These are phyloP conservation scores for Cercospora citrullina DNA, from an alignment of 2,329 filamentous ascomycete species.

Conservation along the genomic window DNA sequence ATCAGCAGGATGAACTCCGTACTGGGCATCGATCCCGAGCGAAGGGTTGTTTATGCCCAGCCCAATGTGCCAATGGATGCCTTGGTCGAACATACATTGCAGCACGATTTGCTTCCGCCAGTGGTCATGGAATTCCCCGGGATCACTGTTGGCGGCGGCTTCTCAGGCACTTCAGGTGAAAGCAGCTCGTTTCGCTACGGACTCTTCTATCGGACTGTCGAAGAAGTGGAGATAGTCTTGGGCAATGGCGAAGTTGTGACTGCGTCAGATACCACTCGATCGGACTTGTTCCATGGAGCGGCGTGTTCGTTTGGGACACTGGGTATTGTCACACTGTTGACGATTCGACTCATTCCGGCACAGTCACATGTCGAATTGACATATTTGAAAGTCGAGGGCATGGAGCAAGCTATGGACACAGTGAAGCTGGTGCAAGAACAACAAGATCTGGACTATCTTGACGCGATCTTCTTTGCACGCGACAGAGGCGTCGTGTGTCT, in stretches of 20 bases:
- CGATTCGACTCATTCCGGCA: conserved; percentile 48
- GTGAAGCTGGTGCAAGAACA: conserved; percentile 22
- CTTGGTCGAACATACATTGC: conserved; percentile 58
- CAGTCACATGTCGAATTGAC: conserved; percentile 51
- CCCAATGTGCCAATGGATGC: conserved; percentile 69
- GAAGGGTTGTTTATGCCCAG: conserved; percentile 56
- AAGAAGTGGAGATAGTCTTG: conserved; percentile 63
- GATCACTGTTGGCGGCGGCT: conserved; percentile 67
- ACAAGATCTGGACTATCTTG: conserved; percentile 51
- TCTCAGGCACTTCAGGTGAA: conserved; percentile 65
- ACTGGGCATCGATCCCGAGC: conserved; percentile 42
- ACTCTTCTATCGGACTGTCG: conserved; percentile 63
- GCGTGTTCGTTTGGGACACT: conserved; percentile 66
- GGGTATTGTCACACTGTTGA: conserved; percentile 62
- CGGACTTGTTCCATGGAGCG: conserved; percentile 64
- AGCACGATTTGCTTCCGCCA: conserved; percentile 57
- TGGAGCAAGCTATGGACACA: conserved; percentile 43
- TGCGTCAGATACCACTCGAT: conserved; percentile 52
- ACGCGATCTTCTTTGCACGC: conserved; percentile 52
- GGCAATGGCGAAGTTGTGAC: conserved; percentile 57
- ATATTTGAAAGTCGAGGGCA: conserved; percentile 45
- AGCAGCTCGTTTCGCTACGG: conserved; percentile 66
- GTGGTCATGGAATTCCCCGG: conserved; percentile 72
- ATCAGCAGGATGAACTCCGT: conserved; percentile 50
- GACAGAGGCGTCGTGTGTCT: conserved; percentile 45